Evolutionary conservation across 2,329 filamentous ascomycete species (phyloP).

Genomic region (Pseudogymnoascus sp.): DNA sequence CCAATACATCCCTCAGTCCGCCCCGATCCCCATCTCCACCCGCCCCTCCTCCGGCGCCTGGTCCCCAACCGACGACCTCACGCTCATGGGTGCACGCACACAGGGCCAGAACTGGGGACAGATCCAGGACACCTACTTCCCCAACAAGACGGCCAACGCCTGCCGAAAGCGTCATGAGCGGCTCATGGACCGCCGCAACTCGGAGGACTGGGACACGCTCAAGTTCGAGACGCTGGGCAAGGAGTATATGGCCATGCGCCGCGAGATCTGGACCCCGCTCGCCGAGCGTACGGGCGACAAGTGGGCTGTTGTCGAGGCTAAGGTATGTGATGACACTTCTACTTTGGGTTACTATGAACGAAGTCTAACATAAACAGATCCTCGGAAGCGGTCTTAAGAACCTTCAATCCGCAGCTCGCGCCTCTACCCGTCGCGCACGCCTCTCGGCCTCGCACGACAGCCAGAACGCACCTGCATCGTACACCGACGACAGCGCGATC

Average conservation of each 20-base stretch:
- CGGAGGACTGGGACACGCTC: conserved; percentile 64
- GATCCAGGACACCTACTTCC: conserved; percentile 71
- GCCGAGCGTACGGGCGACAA: conserved; percentile 72
- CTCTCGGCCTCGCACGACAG: conserved; percentile 37
- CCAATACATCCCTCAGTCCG: conserved; percentile 11
- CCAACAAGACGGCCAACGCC: conserved; percentile 69
- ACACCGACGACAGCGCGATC: conserved; percentile 62
- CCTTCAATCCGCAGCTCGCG: conserved; percentile 62
- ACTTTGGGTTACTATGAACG: not conserved
- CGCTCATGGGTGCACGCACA: conserved; percentile 62
- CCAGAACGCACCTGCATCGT: conserved; percentile 18
- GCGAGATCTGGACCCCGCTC: conserved; percentile 74
- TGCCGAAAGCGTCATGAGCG: conserved; percentile 86
- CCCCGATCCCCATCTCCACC: conserved; percentile 14
- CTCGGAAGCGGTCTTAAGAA: conserved; percentile 81
- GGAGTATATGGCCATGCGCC: conserved; percentile 72
- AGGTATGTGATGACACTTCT: conserved; percentile 38
- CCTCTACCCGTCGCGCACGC: conserved; percentile 58
- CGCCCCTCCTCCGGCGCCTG: conserved; percentile 61
- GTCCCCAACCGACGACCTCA: conserved; percentile 67
- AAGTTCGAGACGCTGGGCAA: conserved; percentile 68
- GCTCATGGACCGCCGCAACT: conserved; percentile 59
- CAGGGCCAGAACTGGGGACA: conserved; percentile 77
- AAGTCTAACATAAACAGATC: conserved; percentile 45
- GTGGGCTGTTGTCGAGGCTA: conserved; percentile 64